phyloP scores from a whole-genome alignment of 176 grass and related monocot genomes.

The Oropetium thomaeum region DNA sequence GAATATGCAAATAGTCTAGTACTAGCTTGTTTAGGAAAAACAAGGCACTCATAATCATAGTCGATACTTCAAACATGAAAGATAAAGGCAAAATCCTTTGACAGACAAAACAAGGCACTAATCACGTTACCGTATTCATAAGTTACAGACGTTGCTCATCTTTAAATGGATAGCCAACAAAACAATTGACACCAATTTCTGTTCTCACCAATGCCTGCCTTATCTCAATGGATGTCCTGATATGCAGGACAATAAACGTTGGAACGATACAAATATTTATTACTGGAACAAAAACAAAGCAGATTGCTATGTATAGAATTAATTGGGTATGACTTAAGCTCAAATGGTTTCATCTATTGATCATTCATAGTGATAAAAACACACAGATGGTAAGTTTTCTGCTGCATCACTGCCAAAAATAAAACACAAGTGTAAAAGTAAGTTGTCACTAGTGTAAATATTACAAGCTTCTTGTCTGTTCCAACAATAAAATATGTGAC shows the following conservation, averaged over 20 bases:
- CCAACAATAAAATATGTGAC: background rate
- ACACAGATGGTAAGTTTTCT: background rate
- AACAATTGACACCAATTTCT: background rate
- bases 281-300: background rate
- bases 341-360: constrained; percentile 8
- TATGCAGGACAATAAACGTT: background rate
- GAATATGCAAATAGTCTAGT: background rate
- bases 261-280: background rate
- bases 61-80: constrained; percentile 13
- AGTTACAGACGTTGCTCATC: background rate
- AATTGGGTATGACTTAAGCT: background rate
- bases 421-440: background rate
- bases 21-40: constrained; percentile 21
- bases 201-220: constrained; percentile 4
- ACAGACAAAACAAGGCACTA: constrained; percentile 21
- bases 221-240: background rate
- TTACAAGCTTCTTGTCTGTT: background rate
- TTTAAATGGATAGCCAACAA: constrained; percentile 16
- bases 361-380: background rate
- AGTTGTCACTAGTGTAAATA: background rate
- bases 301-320: background rate
- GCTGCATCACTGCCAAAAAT: background rate
- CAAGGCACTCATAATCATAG: background rate
- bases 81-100: constrained; percentile 30
- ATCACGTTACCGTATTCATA: background rate